Base-by-base conservation (phyloP, 257 asterid genomes). In the Cinchona pubescens region DNA sequence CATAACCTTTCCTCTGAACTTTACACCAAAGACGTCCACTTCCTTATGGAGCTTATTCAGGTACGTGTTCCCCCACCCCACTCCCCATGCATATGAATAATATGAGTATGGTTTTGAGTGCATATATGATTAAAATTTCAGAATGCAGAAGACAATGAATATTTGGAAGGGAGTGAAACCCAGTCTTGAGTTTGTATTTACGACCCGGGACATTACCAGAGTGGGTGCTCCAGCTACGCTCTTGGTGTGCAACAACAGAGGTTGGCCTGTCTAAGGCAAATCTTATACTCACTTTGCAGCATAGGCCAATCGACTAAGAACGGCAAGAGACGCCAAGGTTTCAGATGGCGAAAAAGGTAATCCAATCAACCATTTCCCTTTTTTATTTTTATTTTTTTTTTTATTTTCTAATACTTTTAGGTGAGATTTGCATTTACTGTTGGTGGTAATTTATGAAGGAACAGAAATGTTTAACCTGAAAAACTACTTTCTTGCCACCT, bases 31-130 rank as follows among this genome's bases (percentile, higher is more conserved):
- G 66, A 60, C 16, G 15, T 60, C 66, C 66, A 60, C n/a, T 60
- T 60, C 21, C 21, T 68, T 6, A 68, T 43, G 58, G 73, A 68
- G n/a, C 73, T 68, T 16, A 68, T 68, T 68, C 73, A 68, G 73
- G 73, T 68, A 14, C 18, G 21, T 63, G 9, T 63, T 35, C 68
- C 21, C 42, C 15, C 7, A 34, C 10, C 15, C 9, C 43, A 4
- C 19, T 13, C 18, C 15, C 6, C 3, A 11, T 49, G 56, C 19
- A 49, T 49, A 43, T 10, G 49, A 10, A 43, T 43, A 43, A 43
- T 43, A 14, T 43, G 13, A 43, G 13, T 2, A 43, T 43, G n/a
- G 13, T 43, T 43, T 14, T 43, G 49, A 43, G 13, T 43, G 49
- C 49, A 43, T 43, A 43, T 14, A 7, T 43, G 49, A 7, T 43